phyloP scores from a whole-genome alignment of 257 asterid genomes.

The Solanum sejunctum region DNA sequence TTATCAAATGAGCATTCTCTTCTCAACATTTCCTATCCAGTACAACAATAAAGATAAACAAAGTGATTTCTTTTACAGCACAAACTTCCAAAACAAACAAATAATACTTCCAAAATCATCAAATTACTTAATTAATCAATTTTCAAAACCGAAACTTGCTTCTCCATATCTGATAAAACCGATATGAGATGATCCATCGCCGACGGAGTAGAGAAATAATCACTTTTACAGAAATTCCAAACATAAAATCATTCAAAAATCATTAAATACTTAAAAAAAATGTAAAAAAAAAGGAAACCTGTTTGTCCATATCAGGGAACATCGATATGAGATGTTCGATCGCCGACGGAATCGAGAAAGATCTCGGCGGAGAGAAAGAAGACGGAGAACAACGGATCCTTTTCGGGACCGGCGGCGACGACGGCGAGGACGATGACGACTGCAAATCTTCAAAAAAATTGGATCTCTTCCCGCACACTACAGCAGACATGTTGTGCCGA shows the following conservation, averaged over 20 bases:
- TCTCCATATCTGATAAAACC: slow-evolving; percentile 81
- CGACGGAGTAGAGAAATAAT: slow-evolving; percentile 2
- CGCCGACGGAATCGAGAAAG: slow-evolving; percentile 9
- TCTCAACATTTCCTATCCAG: background rate
- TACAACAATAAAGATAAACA: background rate
- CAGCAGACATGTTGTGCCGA: slow-evolving; percentile 91
- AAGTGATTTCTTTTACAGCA: background rate
- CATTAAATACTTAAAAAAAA: background rate
- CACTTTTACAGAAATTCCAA: background rate
- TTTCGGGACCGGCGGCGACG: slow-evolving; percentile 75
- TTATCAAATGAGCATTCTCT: background rate
- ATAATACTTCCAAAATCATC: too few species aligned
- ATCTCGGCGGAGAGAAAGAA: slow-evolving; percentile 63
- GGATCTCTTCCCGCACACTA: slow-evolving; percentile 98
- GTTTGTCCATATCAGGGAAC: slow-evolving; percentile 92
- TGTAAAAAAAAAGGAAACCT: slow-evolving; percentile 24
- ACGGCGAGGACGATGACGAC: slow-evolving; percentile 43
- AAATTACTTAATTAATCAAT: too few species aligned
- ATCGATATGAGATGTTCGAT: slow-evolving; percentile 49
- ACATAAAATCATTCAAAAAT: background rate
- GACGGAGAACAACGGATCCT: slow-evolving; percentile 80
- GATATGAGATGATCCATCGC: slow-evolving; percentile 42
- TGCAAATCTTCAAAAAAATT: slow-evolving; percentile 82
- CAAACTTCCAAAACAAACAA: background rate
- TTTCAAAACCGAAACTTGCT: slow-evolving; percentile 35